Base-by-base conservation (phyloP, 768 basidiomycete genomes). In the Podaxis pistillaris region DNA sequence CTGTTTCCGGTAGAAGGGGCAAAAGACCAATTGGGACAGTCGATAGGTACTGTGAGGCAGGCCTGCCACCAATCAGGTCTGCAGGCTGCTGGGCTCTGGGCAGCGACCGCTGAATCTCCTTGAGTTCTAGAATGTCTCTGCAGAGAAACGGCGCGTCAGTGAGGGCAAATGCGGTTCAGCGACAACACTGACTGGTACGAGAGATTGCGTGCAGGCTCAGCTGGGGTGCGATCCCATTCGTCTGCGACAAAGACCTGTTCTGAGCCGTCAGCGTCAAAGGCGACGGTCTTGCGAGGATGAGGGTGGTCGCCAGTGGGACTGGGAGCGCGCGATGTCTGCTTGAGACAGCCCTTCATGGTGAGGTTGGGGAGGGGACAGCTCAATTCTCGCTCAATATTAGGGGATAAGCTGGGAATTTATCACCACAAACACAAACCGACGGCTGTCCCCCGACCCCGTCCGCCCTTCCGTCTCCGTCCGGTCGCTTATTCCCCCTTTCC, bases 171-270 rank as follows among this genome's bases (percentile, higher is more conserved):
- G 62, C 44, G 44, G 46, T 53, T 37, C 28, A 40, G 40, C 30
- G 44, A 63, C 40, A 56, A 8, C 49, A 83, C 88, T 81, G 70
- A 91, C 88, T 86, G 81, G 69, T 90, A 91, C 2, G 84, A 81
- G 66, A 91, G 74, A 63, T 79, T 81, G 36, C 79, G 79, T 5
- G 87, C 81, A 26, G 88, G 85, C 44, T 89, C 86, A 1, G 81
- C 80, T 2, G 90, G 90, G 1, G 88, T 89, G 15, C 90, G 81
- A 71, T 92, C 90, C 90, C 90, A 91, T 60, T 89, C 88, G 70
- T 92, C 90, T 2, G 88, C 90, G 33, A 79, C 72, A 69, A 82
- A 81, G 9, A 91, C 76, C 70, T 89, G 80, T 63, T 88, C 85
- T 12, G 76, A 74, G 58, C 80, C 81, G 1, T 81, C 75, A 2